Evolutionary conservation across 306 rosid species (phyloP), one percentile per base, ranked within the genome.

Genomic region (Prunus davidiana): DNA sequence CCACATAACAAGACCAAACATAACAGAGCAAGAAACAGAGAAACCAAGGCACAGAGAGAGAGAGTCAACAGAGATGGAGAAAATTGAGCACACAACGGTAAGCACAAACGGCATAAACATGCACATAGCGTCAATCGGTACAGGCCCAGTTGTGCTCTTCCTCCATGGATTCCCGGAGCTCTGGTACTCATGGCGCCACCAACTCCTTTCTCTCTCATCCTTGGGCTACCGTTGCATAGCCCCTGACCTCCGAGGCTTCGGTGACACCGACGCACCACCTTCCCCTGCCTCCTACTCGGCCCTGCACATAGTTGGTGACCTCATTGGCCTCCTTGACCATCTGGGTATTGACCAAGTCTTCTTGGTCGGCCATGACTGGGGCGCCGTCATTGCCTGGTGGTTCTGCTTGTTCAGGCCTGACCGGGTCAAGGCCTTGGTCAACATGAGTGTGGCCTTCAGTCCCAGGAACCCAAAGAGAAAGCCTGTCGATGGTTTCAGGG

Each of bases 131-230:
- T 81, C 93, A 11, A 84, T 89, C 3, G 96, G 93, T 19, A 77
- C 88, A 0, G 92, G 96, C 19, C 92, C 96, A 15, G 84, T 63
- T 0, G 64, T 91, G 3, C 89, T 91, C 45, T 83, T 91, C 64
- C 88, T 90, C 25, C 92, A 90, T 49, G 95, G 92, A 27, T 90
- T 90, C 84, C 95, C 95, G 1, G 92, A 86, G 77, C 92, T 90
- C 2, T 90, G 95, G 95, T 87, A 90, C 49, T n/a, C 88, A 0
- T 90, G 95, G 95, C 96, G 96, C 16, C 91, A 91, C 54, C 96
- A 89, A 80, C 93, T 91, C 14, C 86, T 91, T 25, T 78, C 78
- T 8, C 89, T 91, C 25, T 82, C 93, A 8, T 76, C 96, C 11
- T 71, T 71, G 30, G 93, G 96, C 24, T 91, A 84, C 86, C 92